Evolutionary conservation across 768 basidiomycete species (phyloP).

Genomic region (Trametes maxima): DNA sequence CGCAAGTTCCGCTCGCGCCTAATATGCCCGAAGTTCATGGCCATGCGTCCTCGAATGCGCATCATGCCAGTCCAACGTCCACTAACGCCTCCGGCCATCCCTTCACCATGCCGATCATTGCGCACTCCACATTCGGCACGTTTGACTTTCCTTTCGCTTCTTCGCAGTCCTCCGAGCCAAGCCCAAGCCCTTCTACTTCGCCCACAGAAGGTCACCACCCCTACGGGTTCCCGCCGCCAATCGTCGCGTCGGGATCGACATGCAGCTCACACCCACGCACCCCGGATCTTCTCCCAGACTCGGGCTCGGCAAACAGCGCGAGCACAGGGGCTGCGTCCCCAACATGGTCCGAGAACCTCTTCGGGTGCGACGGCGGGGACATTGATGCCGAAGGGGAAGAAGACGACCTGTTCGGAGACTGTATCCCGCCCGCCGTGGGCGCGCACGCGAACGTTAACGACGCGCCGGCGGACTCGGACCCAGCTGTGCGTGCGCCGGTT

Average conservation of each 20-base stretch:
- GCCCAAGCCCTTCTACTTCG: background rate
- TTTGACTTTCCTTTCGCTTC: slow-evolving; percentile 7
- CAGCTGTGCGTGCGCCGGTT: slow-evolving; percentile 12
- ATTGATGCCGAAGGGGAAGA: background rate
- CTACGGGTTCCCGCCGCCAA: background rate
- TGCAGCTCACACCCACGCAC: background rate
- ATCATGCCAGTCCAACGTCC: background rate
- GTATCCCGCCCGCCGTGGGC: background rate
- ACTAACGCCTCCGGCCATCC: background rate
- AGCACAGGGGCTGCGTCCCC: background rate
- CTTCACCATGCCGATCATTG: slow-evolving; percentile 16
- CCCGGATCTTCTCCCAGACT: slow-evolving; percentile 2
- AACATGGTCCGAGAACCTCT: slow-evolving; percentile 10
- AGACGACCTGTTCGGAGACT: background rate
- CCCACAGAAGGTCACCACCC: background rate
- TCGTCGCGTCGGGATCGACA: background rate
- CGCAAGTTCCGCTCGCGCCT: background rate
- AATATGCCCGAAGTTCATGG: too few relatives aligned
- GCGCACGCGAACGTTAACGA: background rate
- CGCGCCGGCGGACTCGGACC: background rate
- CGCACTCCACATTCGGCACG: slow-evolving; percentile 1
- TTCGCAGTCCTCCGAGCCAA: background rate
- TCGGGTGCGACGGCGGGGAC: slow-evolving; percentile 7
- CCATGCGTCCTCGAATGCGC: background rate
- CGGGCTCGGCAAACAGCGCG: slow-evolving; percentile 1